A percentile compares a stretch with the other conserved stretches of the same genome.
These are phyloP conservation scores for Zancudomyces culisetae DNA, from an alignment of 371 early-diverging fungal genomes.

Conservation along the genomic window DNA sequence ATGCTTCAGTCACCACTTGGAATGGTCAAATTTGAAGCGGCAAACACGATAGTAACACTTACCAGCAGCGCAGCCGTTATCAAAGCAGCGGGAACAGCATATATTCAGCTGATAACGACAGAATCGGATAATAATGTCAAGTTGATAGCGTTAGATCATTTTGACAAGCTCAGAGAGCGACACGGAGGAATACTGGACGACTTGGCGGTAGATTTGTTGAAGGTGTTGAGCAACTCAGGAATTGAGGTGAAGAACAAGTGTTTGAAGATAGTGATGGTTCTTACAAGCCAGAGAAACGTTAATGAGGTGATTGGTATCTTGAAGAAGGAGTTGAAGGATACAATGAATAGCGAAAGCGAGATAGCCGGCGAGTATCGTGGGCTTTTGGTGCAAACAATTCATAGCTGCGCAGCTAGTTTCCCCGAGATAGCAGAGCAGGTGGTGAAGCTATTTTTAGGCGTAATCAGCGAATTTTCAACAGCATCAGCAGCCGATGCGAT, in stretches of 20 bases:
- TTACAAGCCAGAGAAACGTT: slow-evolving; percentile 78
- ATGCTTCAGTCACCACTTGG: slow-evolving; percentile 53
- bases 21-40: slow-evolving; percentile 94
- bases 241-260: slow-evolving; percentile 86
- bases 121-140: slow-evolving; percentile 96
- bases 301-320: slow-evolving; percentile 80
- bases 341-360: slow-evolving; percentile 69
- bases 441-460: slow-evolving; percentile 78
- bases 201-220: slow-evolving; percentile 67
- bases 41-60: slow-evolving; percentile 67
- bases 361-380: slow-evolving; percentile 83
- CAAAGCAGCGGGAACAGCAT: slow-evolving; percentile 73
- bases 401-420: slow-evolving; percentile 84
- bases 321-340: slow-evolving; percentile 80
- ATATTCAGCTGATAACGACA: slow-evolving; percentile 71
- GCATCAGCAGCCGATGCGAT: slow-evolving; percentile 89
- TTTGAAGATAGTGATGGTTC: slow-evolving; percentile 65
- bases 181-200: slow-evolving; percentile 75
- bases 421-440: slow-evolving; percentile 87
- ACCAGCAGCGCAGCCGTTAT: slow-evolving; percentile 77
- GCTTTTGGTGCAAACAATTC: slow-evolving; percentile 87
- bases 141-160: slow-evolving; percentile 79
- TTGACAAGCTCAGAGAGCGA: slow-evolving; percentile 63
- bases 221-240: slow-evolving; percentile 62
- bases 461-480: slow-evolving; percentile 70